These are phyloP conservation scores for Lippia alba DNA, from an alignment of 305 asterid genomes.

Conservation along the genomic window DNA sequence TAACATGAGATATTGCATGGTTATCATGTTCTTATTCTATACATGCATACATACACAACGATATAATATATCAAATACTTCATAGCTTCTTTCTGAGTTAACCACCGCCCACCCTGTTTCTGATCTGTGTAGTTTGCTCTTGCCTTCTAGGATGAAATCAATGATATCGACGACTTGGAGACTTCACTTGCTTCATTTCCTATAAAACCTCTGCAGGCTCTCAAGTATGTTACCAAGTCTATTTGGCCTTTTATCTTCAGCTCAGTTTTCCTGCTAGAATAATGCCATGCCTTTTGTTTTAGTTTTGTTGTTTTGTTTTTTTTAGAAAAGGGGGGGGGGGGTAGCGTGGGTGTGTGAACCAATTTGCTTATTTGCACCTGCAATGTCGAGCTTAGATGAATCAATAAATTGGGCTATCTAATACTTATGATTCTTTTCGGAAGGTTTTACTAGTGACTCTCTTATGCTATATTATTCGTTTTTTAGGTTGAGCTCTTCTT, in stretches of 20 bases:
- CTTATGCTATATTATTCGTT: constrained; percentile 5
- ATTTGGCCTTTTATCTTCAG: constrained; percentile 29
- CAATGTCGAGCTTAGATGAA: constrained; percentile 16
- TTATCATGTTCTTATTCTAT: constrained; percentile 7
- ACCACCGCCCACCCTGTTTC: constrained; percentile 16
- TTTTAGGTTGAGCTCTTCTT: constrained; percentile 14
- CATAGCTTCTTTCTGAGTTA: constrained; percentile 18
- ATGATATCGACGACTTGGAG: constrained; percentile 69
- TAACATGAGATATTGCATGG: constrained; percentile 8
- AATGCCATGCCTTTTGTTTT: constrained; percentile 20
- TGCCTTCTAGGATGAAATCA: constrained; percentile 59
- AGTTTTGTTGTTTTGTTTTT: neutral
- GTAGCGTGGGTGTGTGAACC: neutral
- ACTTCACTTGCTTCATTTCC: constrained; percentile 83
- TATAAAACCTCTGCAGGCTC: constrained; percentile 89
- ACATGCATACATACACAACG: neutral
- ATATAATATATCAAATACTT: constrained; percentile 8
- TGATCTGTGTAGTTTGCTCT: constrained; percentile 27
- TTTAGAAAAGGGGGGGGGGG: too few species aligned
- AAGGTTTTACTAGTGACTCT: neutral
- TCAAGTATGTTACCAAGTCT: constrained; percentile 60
- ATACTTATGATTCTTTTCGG: constrained; percentile 6
- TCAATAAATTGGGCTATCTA: constrained; percentile 21
- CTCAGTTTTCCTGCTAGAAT: constrained; percentile 24
- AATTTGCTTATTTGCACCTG: constrained; percentile 29